Percentiles rank a stretch among this genome's conserved stretches.
Evolutionary conservation across 805 yeast species (phyloP).

Genomic region (Starmerella khaoyaiensis): DNA sequence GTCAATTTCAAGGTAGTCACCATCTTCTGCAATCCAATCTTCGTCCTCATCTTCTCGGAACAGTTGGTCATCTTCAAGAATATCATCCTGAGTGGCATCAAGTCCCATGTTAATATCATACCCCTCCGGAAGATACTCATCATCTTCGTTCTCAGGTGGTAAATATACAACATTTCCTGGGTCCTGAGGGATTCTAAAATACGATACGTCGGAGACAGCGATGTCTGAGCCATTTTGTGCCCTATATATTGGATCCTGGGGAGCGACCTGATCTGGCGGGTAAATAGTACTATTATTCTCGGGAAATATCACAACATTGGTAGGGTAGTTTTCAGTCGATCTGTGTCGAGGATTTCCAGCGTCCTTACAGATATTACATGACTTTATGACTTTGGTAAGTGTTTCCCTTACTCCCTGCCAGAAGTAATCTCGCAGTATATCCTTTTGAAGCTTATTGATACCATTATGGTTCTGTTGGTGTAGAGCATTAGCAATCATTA

Average conservation of each 20-base stretch:
- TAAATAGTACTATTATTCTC: not conserved
- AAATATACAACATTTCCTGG: slow-evolving; percentile 13
- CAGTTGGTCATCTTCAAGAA: slow-evolving; percentile 2
- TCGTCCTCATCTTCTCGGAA: slow-evolving; percentile 6
- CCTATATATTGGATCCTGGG: not conserved
- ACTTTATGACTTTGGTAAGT: slow-evolving; percentile 61
- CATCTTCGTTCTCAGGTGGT: slow-evolving; percentile 18
- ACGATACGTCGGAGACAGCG: too few species aligned
- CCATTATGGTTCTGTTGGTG: slow-evolving; percentile 67
- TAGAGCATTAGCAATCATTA: slow-evolving; percentile 55
- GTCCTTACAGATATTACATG: slow-evolving; percentile 52
- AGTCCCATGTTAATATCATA: slow-evolving; percentile 7
- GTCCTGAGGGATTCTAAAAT: slow-evolving; percentile 1
- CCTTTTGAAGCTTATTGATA: slow-evolving; percentile 72
- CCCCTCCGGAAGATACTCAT: slow-evolving; percentile 15
- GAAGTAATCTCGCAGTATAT: slow-evolving; percentile 66
- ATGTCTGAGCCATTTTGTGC: not conserved
- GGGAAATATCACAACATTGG: not conserved
- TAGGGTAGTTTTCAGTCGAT: too few species aligned
- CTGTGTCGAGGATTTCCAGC: slow-evolving; percentile 3
- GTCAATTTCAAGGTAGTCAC: slow-evolving; percentile 5
- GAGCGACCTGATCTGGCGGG: slow-evolving; percentile 2
- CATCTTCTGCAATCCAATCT: slow-evolving; percentile 6
- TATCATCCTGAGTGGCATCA: not conserved
- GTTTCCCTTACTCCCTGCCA: slow-evolving; percentile 89